phyloP scores from a whole-genome alignment of 352 stramenopile genomes.

The Thalassiosira livingstoniorum region DNA sequence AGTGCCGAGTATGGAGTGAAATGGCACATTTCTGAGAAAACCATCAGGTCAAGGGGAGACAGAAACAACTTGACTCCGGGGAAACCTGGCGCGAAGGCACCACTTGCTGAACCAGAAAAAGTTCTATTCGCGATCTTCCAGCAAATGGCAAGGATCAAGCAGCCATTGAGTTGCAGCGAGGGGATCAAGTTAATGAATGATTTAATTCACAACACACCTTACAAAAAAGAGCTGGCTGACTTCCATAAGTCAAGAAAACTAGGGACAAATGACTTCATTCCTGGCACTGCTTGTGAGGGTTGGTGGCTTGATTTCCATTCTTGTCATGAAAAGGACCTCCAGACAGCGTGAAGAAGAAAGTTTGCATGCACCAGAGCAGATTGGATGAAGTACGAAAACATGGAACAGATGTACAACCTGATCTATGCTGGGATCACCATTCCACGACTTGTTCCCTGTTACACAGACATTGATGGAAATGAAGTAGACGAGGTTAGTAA shows the following conservation, averaged over 20 bases:
- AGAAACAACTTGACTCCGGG: background rate
- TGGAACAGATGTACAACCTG: conserved; percentile 26
- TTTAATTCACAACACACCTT: conserved; percentile 1
- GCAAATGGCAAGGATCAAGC: conserved; percentile 27
- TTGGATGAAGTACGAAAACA: conserved; percentile 21
- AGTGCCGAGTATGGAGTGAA: background rate
- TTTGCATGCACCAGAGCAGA: conserved; percentile 2
- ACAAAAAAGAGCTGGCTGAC: background rate
- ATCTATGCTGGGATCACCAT: conserved; percentile 33
- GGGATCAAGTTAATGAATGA: conserved; percentile 23
- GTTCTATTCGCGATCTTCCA: conserved; percentile 17
- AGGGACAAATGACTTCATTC: background rate
- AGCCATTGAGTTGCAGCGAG: conserved; percentile 1
- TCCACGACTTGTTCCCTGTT: conserved; percentile 5
- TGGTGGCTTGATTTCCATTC: conserved; percentile 17
- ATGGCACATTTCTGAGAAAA: background rate
- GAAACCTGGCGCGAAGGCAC: background rate
- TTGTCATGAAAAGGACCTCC: background rate
- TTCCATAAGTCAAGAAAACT: conserved; percentile 5
- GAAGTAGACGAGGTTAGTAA: background rate
- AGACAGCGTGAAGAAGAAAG: conserved; percentile 16
- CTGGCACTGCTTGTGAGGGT: background rate
- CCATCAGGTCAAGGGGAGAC: background rate
- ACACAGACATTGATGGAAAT: conserved; percentile 24
- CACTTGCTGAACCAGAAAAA: conserved; percentile 10